These are phyloP conservation scores for Diaporthe ilicicola DNA, from an alignment of 2,329 filamentous ascomycete genomes.

Conservation along the genomic window DNA sequence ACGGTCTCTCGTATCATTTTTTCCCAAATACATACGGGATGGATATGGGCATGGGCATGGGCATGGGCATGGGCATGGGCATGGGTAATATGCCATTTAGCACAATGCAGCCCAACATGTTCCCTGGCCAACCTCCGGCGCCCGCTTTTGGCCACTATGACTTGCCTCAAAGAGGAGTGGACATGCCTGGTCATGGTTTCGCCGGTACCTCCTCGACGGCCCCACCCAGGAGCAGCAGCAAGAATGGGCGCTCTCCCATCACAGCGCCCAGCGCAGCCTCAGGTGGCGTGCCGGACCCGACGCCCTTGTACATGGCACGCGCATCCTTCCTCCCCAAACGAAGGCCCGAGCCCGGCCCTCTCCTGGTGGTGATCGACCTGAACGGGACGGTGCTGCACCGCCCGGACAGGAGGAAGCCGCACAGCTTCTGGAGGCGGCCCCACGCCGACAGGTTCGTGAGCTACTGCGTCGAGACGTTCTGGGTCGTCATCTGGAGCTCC, in stretches of 20 bases:
- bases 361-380: slow-evolving; percentile 89
- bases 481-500: slow-evolving; percentile 91
- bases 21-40: not conserved
- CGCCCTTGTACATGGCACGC: slow-evolving; percentile 65
- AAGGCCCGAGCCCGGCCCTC: slow-evolving; percentile 60
- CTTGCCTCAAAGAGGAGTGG: not conserved
- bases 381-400: slow-evolving; percentile 90
- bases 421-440: slow-evolving; percentile 71
- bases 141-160: slow-evolving; percentile 14
- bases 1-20: not conserved
- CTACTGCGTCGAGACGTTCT: slow-evolving; percentile 78
- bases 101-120: slow-evolving; percentile 11
- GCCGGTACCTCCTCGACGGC: slow-evolving; percentile 6
- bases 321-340: slow-evolving; percentile 54
- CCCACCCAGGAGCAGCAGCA: not conserved
- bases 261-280: slow-evolving; percentile 50
- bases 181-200: slow-evolving; percentile 29
- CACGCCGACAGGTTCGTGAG: slow-evolving; percentile 73
- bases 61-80: not conserved
- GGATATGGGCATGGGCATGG: not conserved
- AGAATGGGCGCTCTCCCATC: slow-evolving; percentile 36
- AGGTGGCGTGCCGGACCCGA: slow-evolving; percentile 69
- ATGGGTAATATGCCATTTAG: slow-evolving; percentile 16
- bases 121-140: slow-evolving; percentile 3
- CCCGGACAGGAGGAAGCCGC: slow-evolving; percentile 58